Evolutionary conservation across 768 basidiomycete species (phyloP).

Genomic region (Rhizopogon sp.): DNA sequence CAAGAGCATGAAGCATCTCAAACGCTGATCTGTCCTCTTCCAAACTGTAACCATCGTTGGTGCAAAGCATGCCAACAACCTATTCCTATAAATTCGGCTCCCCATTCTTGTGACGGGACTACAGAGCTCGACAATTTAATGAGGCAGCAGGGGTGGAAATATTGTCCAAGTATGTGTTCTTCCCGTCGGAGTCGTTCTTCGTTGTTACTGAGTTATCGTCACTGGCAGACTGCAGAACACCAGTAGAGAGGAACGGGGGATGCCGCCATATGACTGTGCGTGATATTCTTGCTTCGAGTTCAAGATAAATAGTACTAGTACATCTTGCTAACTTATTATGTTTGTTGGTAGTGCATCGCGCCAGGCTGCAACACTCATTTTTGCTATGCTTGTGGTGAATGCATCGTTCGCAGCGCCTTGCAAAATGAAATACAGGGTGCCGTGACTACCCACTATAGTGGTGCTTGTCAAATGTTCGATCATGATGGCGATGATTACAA

Average conservation of each 20-base stretch:
- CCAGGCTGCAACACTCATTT: slow-evolving; percentile 60
- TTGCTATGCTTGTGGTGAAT: slow-evolving; percentile 46
- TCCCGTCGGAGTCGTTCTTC: not conserved
- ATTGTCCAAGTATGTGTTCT: slow-evolving; percentile 47
- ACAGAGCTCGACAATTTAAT: slow-evolving; percentile 49
- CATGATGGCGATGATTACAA: no score
- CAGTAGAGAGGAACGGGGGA: slow-evolving; percentile 45
- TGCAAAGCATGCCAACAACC: slow-evolving; percentile 54
- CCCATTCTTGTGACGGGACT: slow-evolving; percentile 56
- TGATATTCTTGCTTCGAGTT: not conserved
- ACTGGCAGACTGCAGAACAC: slow-evolving; percentile 37
- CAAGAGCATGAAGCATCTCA: slow-evolving; percentile 35
- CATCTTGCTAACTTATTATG: not conserved
- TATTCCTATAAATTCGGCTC: slow-evolving; percentile 27
- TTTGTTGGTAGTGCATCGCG: slow-evolving; percentile 38
- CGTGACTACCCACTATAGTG: slow-evolving; percentile 27
- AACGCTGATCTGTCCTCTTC: slow-evolving; percentile 45
- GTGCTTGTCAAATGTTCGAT: slow-evolving; percentile 28
- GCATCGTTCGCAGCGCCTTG: slow-evolving; percentile 38
- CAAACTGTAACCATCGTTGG: slow-evolving; percentile 48
- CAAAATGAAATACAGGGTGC: slow-evolving; percentile 24
- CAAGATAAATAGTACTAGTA: no score
- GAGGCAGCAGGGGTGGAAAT: slow-evolving; percentile 52
- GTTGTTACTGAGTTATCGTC: not conserved
- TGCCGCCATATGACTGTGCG: slow-evolving; percentile 59